Evolutionary conservation across 345 rosid genomes (phyloP).

Genomic region (Hypericum perforatum): DNA sequence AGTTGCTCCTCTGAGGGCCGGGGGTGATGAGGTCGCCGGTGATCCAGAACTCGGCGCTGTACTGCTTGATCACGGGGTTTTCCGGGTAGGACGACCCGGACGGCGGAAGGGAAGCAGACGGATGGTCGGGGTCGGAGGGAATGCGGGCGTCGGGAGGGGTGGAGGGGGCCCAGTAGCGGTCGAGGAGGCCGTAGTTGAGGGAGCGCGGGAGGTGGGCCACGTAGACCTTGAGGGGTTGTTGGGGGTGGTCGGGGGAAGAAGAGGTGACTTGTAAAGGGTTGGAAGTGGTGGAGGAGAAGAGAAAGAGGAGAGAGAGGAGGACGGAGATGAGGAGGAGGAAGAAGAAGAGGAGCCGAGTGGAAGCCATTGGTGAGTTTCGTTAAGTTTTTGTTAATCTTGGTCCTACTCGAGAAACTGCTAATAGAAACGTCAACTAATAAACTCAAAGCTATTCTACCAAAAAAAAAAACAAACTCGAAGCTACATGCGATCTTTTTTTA

Average conservation of each 20-base stretch:
- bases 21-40: constrained; percentile 79
- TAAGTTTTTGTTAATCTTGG: too few species aligned
- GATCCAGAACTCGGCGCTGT: constrained; percentile 97
- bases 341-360: too few species aligned
- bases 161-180: constrained; percentile 53
- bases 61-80: constrained; percentile 85
- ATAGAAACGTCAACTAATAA: too few species aligned
- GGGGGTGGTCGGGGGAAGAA: background rate
- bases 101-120: constrained; percentile 10
- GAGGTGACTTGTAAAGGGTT: too few species aligned
- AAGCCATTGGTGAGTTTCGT: too few species aligned
- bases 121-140: constrained; percentile 64
- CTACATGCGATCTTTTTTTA: too few species aligned
- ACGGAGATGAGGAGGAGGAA: too few species aligned
- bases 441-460: too few species aligned
- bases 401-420: too few species aligned
- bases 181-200: constrained; percentile 68
- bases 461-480: too few species aligned
- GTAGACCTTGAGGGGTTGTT: constrained; percentile 50
- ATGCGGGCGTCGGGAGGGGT: constrained; percentile 51
- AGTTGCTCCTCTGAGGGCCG: constrained; percentile 25
- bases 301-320: too few species aligned
- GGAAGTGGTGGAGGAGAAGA: too few species aligned
- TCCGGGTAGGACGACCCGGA: constrained; percentile 42
- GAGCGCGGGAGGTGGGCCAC: constrained; percentile 82